Evolutionary conservation across 495 filamentous ascomycete species (phyloP), one percentile per base, ranked within the genome.

Genomic region (Penicillium soppii): DNA sequence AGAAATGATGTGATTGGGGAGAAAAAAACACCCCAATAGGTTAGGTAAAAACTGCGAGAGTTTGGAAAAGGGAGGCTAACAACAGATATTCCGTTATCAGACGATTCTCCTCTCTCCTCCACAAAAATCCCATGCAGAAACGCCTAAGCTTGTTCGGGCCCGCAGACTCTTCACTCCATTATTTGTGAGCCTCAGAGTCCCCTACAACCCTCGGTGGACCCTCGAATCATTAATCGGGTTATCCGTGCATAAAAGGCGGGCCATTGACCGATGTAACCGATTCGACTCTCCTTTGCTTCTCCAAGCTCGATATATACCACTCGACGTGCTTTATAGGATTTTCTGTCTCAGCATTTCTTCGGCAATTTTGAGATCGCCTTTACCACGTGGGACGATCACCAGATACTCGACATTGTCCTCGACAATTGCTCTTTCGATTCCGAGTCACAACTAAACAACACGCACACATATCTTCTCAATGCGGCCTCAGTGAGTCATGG

Each of bases 401-500:
- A 33, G 17, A 43, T 43, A 36, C 30, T 52, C 49, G 50, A 49
- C 21, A 13, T 33, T 35, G 7, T 58, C 47, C 37, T 52, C 44
- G 9, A n/a, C n/a, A n/a, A 37, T n/a, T 29, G 20, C 47, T 21
- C 22, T 23, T 22, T 22, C 43, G 19, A 45, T 20, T 42, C 27
- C 19, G 20, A 40, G 12, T 4, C 4, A n/a, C 26, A 12, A 26
- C 32, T 36, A 45, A 43, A 44, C 41, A 36, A 38, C 15, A 36
- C 47, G 38, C 30, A 46, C 51, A 33, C 37, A 36, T 46, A 52
- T 20, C 48, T 37, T 62, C 57, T 51, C 70, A 74, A 80, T 80
- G 77, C 72, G 78, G 67, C 77, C 77, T 45, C 76, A 78, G 76
- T 79, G 69, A 72, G 74, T 69, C 37, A 22, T 39, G 44, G 19